Percentiles rank a stretch among this genome's conserved stretches.
Conservation (phyloP, 441 rosid genomes). For the Populus tomentosa region DNA sequence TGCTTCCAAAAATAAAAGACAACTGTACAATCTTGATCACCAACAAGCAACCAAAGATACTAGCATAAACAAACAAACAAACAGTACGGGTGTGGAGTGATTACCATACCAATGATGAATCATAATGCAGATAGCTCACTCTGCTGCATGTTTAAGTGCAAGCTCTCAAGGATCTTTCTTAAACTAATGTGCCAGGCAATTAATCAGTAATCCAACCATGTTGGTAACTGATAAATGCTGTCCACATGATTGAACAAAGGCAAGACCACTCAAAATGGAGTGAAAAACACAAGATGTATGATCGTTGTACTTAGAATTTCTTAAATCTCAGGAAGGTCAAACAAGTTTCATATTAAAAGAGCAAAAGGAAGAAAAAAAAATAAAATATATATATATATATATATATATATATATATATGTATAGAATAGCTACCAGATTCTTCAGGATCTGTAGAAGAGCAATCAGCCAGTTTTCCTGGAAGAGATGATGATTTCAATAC, state of each 20-base stretch:
- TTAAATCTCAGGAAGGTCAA: not conserved
- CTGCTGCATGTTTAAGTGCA: not conserved
- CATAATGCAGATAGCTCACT: not conserved
- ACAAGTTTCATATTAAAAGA: not conserved
- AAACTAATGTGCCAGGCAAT: not conserved
- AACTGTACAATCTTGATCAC: slow-evolving; percentile 1
- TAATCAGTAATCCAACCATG: not conserved
- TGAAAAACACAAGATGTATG: not conserved
- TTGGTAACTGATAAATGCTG: not conserved
- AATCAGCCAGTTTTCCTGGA: slow-evolving; percentile 93
- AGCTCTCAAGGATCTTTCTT: not conserved
- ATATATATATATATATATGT: no score
- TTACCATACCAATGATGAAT: not conserved
- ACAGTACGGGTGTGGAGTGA: not conserved
- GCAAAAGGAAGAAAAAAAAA: not conserved
- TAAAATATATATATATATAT: no score
- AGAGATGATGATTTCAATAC: slow-evolving; percentile 85
- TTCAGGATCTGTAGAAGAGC: slow-evolving; percentile 85
- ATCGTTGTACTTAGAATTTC: not conserved
- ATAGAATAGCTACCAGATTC: slow-evolving; percentile 55
- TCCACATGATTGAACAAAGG: not conserved
- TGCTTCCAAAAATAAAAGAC: not conserved
- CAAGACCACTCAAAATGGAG: not conserved
- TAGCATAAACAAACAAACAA: not conserved
- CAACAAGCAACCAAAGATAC: not conserved